phyloP scores from a whole-genome alignment of 139 green algal genomes.

The Dunaliella sp. region DNA sequence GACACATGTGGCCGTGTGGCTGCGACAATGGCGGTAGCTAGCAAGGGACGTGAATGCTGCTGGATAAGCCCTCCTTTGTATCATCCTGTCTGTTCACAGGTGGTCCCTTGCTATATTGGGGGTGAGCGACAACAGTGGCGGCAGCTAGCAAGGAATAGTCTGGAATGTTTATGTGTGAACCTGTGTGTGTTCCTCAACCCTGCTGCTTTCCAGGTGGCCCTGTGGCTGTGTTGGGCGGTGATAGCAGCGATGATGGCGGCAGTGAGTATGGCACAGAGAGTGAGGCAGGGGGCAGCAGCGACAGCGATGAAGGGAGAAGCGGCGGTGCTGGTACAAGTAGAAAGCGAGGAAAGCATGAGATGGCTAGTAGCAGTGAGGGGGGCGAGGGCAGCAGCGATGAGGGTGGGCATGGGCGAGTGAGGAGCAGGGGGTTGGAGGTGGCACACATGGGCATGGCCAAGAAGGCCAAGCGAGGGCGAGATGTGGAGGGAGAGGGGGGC shows the following conservation, averaged over 20 bases:
- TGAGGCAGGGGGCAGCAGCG: slow-evolving; percentile 10
- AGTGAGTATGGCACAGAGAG: background rate
- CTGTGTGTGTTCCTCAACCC: background rate
- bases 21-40: too few species aligned
- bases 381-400: slow-evolving; percentile 10
- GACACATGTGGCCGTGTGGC: too few species aligned
- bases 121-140: too few species aligned
- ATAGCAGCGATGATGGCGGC: slow-evolving; percentile 19
- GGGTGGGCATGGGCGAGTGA: background rate
- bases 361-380: background rate
- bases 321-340: background rate
- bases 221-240: background rate
- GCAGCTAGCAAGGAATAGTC: too few species aligned
- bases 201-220: background rate
- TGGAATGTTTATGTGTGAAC: too few species aligned
- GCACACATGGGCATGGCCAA: slow-evolving; percentile 32
- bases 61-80: too few species aligned
- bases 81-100: too few species aligned
- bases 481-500: background rate
- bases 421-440: slow-evolving; percentile 17
- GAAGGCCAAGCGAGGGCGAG: background rate
- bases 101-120: too few species aligned
- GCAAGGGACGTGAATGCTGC: too few species aligned
- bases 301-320: background rate
- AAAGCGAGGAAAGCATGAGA: background rate